phyloP scores from a whole-genome alignment of 768 basidiomycete genomes.

The Trichaptum fuscoviolaceum region DNA sequence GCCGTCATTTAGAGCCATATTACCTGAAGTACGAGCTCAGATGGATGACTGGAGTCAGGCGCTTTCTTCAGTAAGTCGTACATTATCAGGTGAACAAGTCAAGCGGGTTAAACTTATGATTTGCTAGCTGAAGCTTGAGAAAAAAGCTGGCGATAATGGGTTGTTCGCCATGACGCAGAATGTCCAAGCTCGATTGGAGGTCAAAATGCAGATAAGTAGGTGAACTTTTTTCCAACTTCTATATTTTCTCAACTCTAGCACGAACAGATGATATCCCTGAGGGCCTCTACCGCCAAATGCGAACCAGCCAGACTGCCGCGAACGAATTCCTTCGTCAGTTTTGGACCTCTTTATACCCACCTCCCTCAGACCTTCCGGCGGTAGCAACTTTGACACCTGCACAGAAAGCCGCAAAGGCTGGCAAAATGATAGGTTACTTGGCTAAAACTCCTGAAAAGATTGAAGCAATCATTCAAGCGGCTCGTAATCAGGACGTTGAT shows the following conservation, averaged over 20 bases:
- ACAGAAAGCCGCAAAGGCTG: slow-evolving; percentile 72
- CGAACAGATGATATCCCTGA: slow-evolving; percentile 73
- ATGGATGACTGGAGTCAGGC: slow-evolving; percentile 52
- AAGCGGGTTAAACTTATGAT: background rate
- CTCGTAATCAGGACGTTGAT: slow-evolving; percentile 58
- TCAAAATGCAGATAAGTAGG: slow-evolving; percentile 60
- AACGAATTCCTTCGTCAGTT: slow-evolving; percentile 97
- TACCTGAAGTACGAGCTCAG: slow-evolving; percentile 42
- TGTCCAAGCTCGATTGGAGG: slow-evolving; percentile 66
- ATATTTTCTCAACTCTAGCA: background rate
- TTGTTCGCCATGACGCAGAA: slow-evolving; percentile 73
- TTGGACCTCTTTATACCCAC: slow-evolving; percentile 85
- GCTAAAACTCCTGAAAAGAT: slow-evolving; percentile 78
- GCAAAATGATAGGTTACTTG: slow-evolving; percentile 86
- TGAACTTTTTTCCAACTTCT: slow-evolving; percentile 8
- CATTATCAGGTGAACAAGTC: background rate
- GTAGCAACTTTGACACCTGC: slow-evolving; percentile 48
- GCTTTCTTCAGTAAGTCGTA: slow-evolving; percentile 46
- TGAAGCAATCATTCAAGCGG: slow-evolving; percentile 62
- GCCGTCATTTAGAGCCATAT: slow-evolving; percentile 41
- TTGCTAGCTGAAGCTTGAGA: slow-evolving; percentile 60
- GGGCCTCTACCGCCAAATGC: slow-evolving; percentile 74
- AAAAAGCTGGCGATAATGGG: slow-evolving; percentile 62
- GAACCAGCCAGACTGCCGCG: slow-evolving; percentile 85
- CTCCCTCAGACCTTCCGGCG: slow-evolving; percentile 50